phyloP scores from a whole-genome alignment of 805 yeast genomes.

The Kluyveromyces nonfermentans region DNA sequence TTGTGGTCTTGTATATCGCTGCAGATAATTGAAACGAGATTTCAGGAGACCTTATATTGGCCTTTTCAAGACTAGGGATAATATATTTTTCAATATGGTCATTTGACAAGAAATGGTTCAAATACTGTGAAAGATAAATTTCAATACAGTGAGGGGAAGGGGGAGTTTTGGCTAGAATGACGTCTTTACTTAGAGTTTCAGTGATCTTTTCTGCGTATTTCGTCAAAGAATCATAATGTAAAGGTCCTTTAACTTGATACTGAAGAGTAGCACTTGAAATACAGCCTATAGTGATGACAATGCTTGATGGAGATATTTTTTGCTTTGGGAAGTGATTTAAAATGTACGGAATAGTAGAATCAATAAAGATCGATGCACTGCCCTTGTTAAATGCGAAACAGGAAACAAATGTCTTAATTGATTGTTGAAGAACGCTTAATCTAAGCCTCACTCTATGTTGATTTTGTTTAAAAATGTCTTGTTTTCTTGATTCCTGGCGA shows the following conservation, averaged over 20 bases:
- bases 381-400: slow-evolving; percentile 13
- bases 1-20: slow-evolving; percentile 30
- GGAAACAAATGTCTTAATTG: slow-evolving; percentile 19
- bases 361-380: slow-evolving; percentile 8
- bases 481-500: slow-evolving; percentile 17
- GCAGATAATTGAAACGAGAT: slow-evolving; percentile 50
- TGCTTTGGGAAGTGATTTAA: slow-evolving; percentile 11
- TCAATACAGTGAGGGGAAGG: slow-evolving; percentile 36
- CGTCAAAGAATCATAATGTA: slow-evolving; percentile 14
- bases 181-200: slow-evolving; percentile 31
- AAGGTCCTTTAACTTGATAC: slow-evolving; percentile 16
- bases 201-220: slow-evolving; percentile 13
- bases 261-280: slow-evolving; percentile 26
- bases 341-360: slow-evolving; percentile 7
- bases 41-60: slow-evolving; percentile 73
- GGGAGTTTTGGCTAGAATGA: slow-evolving; percentile 37
- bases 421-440: slow-evolving; percentile 26
- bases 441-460: slow-evolving; percentile 35
- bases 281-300: slow-evolving; percentile 30
- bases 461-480: slow-evolving; percentile 20
- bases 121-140: slow-evolving; percentile 35
- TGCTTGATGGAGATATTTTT: slow-evolving; percentile 28
- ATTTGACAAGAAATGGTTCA: slow-evolving; percentile 34
- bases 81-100: slow-evolving; percentile 32
- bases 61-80: slow-evolving; percentile 60